phyloP scores from a whole-genome alignment of 2,329 filamentous ascomycete species.

The Pseudopyricularia javanii region DNA sequence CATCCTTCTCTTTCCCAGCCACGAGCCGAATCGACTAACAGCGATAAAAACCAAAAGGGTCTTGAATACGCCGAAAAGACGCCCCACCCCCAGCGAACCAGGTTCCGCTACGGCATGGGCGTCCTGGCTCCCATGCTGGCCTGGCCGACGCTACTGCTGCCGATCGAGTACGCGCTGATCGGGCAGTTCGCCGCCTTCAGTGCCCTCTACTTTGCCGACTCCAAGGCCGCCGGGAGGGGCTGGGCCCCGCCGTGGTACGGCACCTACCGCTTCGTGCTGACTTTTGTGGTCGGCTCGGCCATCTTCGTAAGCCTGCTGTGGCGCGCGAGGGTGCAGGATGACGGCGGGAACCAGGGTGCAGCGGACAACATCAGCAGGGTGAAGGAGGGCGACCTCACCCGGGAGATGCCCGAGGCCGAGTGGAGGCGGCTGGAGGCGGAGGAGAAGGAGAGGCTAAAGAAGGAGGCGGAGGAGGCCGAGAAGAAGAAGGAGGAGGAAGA shows the following conservation, averaged over 20 bases:
- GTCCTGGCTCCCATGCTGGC: conserved; percentile 68
- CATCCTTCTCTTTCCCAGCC: neutral
- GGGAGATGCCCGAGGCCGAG: conserved; percentile 16
- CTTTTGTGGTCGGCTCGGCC: conserved; percentile 73
- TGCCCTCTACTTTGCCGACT: conserved; percentile 75
- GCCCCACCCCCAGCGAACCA: conserved; percentile 49
- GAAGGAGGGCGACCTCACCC: neutral
- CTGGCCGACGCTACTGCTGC: conserved; percentile 81
- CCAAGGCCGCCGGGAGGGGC: conserved; percentile 57
- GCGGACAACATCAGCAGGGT: conserved; percentile 2
- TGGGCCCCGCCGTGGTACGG: conserved; percentile 80
- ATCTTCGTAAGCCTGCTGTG: conserved; percentile 75
- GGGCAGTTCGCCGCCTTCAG: conserved; percentile 78
- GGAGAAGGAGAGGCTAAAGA: conserved; percentile 12
- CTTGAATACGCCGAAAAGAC: conserved; percentile 68
- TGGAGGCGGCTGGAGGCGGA: conserved; percentile 24
- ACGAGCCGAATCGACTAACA: no score
- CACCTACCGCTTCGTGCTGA: conserved; percentile 84
- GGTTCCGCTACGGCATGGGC: conserved; percentile 73
- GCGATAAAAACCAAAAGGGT: conserved; percentile 30
- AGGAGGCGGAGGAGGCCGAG: conserved; percentile 22
- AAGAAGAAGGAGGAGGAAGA: conserved; percentile 10
- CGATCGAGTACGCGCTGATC: conserved; percentile 74
- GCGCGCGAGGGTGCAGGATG: conserved; percentile 57
- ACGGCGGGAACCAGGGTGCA: conserved; percentile 13